Percentiles rank a stretch among this genome's conserved stretches.
Evolutionary conservation across 2,329 filamentous ascomycete species (phyloP).

Genomic region (Ophiostoma piceae): DNA sequence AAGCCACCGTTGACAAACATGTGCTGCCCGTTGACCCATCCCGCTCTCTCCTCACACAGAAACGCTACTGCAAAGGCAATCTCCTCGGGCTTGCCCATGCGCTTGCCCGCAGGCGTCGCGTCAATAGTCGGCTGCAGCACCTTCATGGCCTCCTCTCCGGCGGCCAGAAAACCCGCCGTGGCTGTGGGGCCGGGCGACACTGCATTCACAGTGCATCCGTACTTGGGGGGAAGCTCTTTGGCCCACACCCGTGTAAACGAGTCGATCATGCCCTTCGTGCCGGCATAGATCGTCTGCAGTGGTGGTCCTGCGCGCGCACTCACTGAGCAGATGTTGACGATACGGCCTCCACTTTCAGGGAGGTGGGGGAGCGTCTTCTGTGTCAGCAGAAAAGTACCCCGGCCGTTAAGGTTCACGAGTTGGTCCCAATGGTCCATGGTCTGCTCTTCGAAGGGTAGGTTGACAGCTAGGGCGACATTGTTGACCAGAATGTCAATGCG

Average conservation of each 20-base stretch:
- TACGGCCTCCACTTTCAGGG: conserved; percentile 36
- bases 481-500: conserved; percentile 27
- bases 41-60: conserved; percentile 40
- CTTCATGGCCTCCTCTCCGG: conserved; percentile 38
- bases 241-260: conserved; percentile 56
- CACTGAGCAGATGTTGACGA: conserved; percentile 57
- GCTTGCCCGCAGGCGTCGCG: conserved; percentile 39
- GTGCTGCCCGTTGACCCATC: conserved; percentile 44
- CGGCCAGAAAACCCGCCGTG: conserved; percentile 35
- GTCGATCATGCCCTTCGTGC: conserved; percentile 48
- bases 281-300: conserved; percentile 25
- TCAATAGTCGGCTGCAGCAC: conserved; percentile 40
- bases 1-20: conserved; percentile 32
- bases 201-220: conserved; percentile 56
- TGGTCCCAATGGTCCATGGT: conserved; percentile 47
- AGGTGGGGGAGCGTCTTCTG: conserved; percentile 51
- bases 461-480: conserved; percentile 32
- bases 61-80: conserved; percentile 45
- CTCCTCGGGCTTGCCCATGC: conserved; percentile 43
- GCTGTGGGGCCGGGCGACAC: conserved; percentile 55
- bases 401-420: conserved; percentile 55
- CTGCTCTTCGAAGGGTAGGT: conserved; percentile 38
- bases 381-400: conserved; percentile 49
- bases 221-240: conserved; percentile 48
- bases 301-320: conserved; percentile 37